Conservation (phyloP, 805 yeast species). For the Candida ipomoeae region DNA sequence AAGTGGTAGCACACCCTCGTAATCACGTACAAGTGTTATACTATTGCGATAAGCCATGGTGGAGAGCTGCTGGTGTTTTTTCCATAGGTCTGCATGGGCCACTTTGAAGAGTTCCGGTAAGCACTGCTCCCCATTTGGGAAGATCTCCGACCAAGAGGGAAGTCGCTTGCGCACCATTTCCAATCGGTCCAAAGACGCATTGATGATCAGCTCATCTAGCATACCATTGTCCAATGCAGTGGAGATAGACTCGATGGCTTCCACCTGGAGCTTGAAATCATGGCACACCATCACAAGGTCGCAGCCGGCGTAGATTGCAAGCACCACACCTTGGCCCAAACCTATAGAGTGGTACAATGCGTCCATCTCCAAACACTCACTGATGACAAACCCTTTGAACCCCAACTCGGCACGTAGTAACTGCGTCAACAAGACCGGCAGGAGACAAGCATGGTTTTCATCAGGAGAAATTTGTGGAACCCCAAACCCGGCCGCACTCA, state of each 20-base stretch:
- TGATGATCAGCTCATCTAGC: conserved; percentile 40
- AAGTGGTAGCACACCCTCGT: conserved; percentile 47
- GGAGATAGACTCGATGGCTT: conserved; percentile 45
- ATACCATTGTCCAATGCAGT: conserved; percentile 39
- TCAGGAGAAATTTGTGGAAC: conserved; percentile 57
- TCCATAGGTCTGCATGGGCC: conserved; percentile 32
- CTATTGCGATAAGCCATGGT: conserved; percentile 46
- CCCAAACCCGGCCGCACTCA: conserved; percentile 61
- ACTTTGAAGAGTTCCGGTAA: conserved; percentile 23
- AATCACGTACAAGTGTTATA: conserved; percentile 53
- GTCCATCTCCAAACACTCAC: conserved; percentile 62
- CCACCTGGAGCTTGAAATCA: conserved; percentile 49
- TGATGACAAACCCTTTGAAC: conserved; percentile 53
- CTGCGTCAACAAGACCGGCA: conserved; percentile 49
- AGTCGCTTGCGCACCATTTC: conserved; percentile 38
- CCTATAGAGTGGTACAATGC: conserved; percentile 61
- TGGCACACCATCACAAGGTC: conserved; percentile 62
- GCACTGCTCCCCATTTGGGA: conserved; percentile 31
- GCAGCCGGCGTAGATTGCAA: conserved; percentile 62
- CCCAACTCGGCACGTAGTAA: conserved; percentile 47
- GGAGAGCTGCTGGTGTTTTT: conserved; percentile 41
- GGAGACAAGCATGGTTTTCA: conserved; percentile 60
- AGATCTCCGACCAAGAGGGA: conserved; percentile 44
- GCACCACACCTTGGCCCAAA: conserved; percentile 59
- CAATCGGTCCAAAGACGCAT: conserved; percentile 40